phyloP scores from a whole-genome alignment of 176 grass and related monocot genomes.

The Bolboschoenus planiculmis region DNA sequence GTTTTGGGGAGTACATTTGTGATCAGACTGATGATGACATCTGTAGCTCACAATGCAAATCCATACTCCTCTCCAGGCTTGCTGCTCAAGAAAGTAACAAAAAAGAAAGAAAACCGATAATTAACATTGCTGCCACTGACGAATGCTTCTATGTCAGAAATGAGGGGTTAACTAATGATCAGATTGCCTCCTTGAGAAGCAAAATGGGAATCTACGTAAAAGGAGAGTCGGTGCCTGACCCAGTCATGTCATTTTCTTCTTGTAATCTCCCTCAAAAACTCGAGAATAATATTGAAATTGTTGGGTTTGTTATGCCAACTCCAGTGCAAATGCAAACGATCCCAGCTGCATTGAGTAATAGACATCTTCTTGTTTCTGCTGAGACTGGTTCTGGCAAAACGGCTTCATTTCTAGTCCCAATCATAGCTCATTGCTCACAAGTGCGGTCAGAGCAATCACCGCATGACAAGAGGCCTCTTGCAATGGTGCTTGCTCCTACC shows the following conservation, averaged over 20 bases:
- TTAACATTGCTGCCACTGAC: conserved; percentile 57
- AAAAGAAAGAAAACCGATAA: conserved; percentile 25
- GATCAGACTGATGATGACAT: conserved; percentile 76
- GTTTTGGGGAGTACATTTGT: conserved; percentile 91
- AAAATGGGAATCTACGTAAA: conserved; percentile 70
- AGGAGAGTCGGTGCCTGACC: conserved; percentile 53
- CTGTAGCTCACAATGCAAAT: conserved; percentile 81
- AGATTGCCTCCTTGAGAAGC: conserved; percentile 56
- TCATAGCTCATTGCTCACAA: conserved; percentile 52
- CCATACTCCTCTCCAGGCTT: conserved; percentile 47
- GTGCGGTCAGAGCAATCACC: conserved; percentile 14
- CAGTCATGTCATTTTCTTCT: conserved; percentile 64
- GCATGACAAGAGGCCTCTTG: conserved; percentile 38
- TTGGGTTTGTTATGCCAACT: conserved; percentile 68
- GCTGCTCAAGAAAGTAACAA: conserved; percentile 27
- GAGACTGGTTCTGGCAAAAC: conserved; percentile 85
- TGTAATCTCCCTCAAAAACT: conserved; percentile 66
- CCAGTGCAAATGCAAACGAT: conserved; percentile 94
- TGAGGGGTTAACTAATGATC: conserved; percentile 35
- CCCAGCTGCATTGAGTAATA: conserved; percentile 61
- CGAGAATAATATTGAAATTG: conserved; percentile 72
- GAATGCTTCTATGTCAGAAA: conserved; percentile 66
- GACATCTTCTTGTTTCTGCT: conserved; percentile 83
- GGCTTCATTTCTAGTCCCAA: conserved; percentile 74
- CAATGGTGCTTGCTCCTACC: conserved; percentile 77